Percentiles rank a stretch among this genome's conserved stretches.
phyloP scores from a whole-genome alignment of 768 basidiomycete species.

The Lentinula lateritia region DNA sequence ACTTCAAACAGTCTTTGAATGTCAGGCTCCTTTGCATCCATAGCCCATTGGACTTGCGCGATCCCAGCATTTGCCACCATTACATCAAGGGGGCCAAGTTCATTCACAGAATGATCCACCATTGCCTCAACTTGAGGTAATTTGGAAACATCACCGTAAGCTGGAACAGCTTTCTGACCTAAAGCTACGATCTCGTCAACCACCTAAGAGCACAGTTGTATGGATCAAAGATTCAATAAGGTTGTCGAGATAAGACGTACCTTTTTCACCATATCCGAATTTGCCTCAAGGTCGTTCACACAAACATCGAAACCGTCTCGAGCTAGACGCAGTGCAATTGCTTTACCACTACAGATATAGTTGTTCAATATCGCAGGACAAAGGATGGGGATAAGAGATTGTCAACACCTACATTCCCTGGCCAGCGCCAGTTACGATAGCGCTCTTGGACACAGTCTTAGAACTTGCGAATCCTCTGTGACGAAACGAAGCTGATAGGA shows the following conservation, averaged over 20 bases:
- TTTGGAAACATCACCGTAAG: constrained; percentile 21
- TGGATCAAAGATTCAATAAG: neutral
- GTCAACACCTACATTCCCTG: constrained; percentile 1
- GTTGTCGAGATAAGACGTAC: neutral
- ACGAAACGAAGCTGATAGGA: neutral
- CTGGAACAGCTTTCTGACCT: constrained; percentile 9
- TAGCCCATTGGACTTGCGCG: neutral
- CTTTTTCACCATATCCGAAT: constrained; percentile 13
- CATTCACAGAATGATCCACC: constrained; percentile 13
- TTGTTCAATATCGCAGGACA: too few relatives aligned
- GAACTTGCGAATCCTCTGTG: neutral
- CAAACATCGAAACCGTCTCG: constrained; percentile 30
- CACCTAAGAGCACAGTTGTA: constrained; percentile 1
- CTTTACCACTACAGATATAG: constrained; percentile 18
- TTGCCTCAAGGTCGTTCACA: constrained; percentile 25
- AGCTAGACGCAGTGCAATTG: constrained; percentile 33
- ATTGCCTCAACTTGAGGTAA: constrained; percentile 28
- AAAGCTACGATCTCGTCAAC: constrained; percentile 16
- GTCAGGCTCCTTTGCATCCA: constrained; percentile 11
- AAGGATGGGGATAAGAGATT: too few relatives aligned
- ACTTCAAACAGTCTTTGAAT: constrained; percentile 18
- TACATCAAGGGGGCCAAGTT: constrained; percentile 32
- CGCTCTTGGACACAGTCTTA: neutral
- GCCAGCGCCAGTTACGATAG: constrained; percentile 3
- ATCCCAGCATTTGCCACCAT: constrained; percentile 19